These are phyloP conservation scores for Penicillium italicum DNA, from an alignment of 2,329 filamentous ascomycete genomes.

Conservation along the genomic window DNA sequence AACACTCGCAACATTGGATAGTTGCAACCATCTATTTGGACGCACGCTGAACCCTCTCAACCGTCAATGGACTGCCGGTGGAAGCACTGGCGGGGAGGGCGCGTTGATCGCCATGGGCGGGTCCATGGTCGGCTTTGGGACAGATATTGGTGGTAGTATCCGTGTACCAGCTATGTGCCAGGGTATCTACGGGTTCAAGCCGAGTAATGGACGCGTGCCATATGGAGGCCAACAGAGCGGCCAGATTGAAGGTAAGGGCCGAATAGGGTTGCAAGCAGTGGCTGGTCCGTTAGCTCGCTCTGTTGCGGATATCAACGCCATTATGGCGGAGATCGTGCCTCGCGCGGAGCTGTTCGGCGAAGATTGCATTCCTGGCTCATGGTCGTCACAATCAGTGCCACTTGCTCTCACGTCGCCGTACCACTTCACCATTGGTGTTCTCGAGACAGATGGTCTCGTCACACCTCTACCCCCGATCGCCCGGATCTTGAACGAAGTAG, in stretches of 20 bases:
- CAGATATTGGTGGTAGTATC: constrained; percentile 54
- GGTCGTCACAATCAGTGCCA: constrained; percentile 25
- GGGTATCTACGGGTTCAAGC: constrained; percentile 52
- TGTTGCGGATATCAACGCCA: constrained; percentile 41
- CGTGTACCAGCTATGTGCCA: constrained; percentile 50
- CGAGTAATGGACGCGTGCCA: constrained; percentile 47
- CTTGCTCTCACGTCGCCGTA: constrained; percentile 20
- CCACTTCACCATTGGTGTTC: constrained; percentile 42
- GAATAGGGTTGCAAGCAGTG: constrained; percentile 50
- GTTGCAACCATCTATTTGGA: constrained; percentile 60
- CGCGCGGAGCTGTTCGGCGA: constrained; percentile 53
- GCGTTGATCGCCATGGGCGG: constrained; percentile 58
- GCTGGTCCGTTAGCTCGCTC: constrained; percentile 43
- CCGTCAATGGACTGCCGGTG: constrained; percentile 58
- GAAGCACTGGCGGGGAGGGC: constrained; percentile 64
- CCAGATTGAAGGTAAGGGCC: constrained; percentile 45
- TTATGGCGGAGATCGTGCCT: constrained; percentile 52
- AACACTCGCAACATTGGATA: constrained; percentile 54
- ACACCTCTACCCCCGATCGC: constrained; percentile 40
- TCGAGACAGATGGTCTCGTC: constrained; percentile 41
- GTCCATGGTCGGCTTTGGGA: constrained; percentile 58
- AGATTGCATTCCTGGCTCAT: constrained; percentile 43
- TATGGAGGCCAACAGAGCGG: constrained; percentile 53
- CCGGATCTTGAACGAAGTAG: constrained; percentile 41
- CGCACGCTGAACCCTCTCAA: constrained; percentile 63